A percentile compares a stretch with the other conserved stretches of the same genome.
Conservation (phyloP, 257 asterid genomes). For the Eucommia ulmoides region DNA sequence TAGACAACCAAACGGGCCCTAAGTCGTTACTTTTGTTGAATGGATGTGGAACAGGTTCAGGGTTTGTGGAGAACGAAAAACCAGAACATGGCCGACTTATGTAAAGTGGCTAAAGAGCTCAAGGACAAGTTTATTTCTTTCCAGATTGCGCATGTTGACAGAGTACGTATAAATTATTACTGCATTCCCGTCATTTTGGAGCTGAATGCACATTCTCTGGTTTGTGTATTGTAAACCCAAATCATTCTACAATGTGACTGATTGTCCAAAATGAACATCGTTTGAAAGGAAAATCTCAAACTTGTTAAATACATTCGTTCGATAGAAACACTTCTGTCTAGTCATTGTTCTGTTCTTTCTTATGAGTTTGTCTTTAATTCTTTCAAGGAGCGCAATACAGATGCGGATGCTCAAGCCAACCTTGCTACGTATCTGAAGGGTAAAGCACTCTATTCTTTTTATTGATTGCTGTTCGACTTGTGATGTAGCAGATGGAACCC, state of each 20-base stretch:
- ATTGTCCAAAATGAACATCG: too few species aligned
- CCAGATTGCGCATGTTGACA: constrained; percentile 64
- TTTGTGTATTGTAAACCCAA: too few species aligned
- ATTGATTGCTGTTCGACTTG: not conserved
- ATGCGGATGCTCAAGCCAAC: constrained; percentile 95
- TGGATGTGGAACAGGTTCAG: constrained; percentile 69
- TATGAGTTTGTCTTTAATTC: not conserved
- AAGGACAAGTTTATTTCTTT: constrained; percentile 73
- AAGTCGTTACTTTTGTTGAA: too few species aligned
- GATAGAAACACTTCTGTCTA: too few species aligned
- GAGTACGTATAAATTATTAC: constrained; percentile 65
- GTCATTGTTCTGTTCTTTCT: not conserved
- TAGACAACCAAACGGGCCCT: too few species aligned
- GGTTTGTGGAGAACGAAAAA: constrained; percentile 89
- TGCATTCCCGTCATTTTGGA: too few species aligned
- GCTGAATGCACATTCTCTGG: too few species aligned
- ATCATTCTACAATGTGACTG: too few species aligned
- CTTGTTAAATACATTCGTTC: too few species aligned
- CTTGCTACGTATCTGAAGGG: constrained; percentile 57
- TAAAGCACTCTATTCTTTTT: constrained; percentile 12
- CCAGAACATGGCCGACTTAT: constrained; percentile 84
- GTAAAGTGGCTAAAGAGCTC: constrained; percentile 81
- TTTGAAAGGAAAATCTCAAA: too few species aligned
- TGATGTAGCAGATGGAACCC: too few species aligned
- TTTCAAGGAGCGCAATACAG: constrained; percentile 60